These are phyloP conservation scores for Alternaria gaisen DNA, from an alignment of 2,329 filamentous ascomycete species.

Conservation along the genomic window DNA sequence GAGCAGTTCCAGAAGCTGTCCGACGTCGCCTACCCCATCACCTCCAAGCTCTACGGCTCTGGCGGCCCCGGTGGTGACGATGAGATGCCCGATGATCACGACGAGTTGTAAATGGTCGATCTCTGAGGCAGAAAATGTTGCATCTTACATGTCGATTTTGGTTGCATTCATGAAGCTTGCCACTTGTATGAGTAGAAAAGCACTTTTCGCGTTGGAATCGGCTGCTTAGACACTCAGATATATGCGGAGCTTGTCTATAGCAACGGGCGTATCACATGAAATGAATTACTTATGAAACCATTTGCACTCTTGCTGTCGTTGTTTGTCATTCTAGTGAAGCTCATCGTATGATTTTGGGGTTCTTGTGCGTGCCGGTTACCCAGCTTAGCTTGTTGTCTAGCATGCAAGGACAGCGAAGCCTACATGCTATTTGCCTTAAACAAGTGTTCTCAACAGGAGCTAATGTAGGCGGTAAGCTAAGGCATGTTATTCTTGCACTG, in stretches of 20 bases:
- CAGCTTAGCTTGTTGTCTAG: neutral
- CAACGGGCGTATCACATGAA: conserved; percentile 22
- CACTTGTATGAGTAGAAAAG: conserved; percentile 43
- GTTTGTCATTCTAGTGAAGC: neutral
- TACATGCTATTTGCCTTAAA: neutral
- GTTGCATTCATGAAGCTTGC: conserved; percentile 31
- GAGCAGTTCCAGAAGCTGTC: conserved; percentile 99
- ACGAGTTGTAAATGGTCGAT: conserved; percentile 56
- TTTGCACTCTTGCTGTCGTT: neutral
- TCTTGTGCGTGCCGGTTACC: neutral
- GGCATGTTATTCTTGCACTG: no score
- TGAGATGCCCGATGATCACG: conserved; percentile 61
- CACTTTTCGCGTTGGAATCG: conserved; percentile 13
- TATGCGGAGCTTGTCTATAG: conserved; percentile 30
- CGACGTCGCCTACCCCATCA: conserved; percentile 96
- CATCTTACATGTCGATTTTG: conserved; percentile 23
- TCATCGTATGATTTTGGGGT: conserved; percentile 1
- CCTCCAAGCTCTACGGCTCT: conserved; percentile 90
- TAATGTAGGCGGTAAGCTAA: no score
- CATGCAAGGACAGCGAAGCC: neutral
- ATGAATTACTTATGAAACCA: conserved; percentile 29
- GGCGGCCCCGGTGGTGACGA: conserved; percentile 73
- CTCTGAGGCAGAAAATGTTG: conserved; percentile 24
- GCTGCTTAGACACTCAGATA: conserved; percentile 29
- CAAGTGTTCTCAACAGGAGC: no score